These are phyloP conservation scores for Cystobasidiopsis lactophilus DNA, from an alignment of 768 basidiomycete genomes.

Conservation along the genomic window DNA sequence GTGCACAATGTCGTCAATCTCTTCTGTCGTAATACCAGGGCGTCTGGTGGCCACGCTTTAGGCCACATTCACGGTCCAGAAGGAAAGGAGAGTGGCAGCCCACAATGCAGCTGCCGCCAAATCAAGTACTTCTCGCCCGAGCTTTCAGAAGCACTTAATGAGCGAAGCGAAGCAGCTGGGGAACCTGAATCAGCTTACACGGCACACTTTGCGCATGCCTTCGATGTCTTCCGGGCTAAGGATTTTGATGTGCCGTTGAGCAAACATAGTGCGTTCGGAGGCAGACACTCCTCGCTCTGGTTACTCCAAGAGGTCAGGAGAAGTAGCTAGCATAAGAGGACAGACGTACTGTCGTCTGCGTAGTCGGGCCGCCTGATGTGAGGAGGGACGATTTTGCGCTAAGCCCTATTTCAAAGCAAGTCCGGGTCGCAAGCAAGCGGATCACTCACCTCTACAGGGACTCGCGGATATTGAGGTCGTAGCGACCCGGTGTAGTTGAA, in stretches of 20 bases:
- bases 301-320: background rate
- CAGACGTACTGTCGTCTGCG: conserved; percentile 38
- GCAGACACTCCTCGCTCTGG: conserved; percentile 12
- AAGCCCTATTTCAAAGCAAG: conserved; percentile 58
- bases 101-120: conserved; percentile 60
- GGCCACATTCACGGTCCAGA: no score
- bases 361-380: conserved; percentile 80
- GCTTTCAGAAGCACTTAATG: conserved; percentile 29
- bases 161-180: background rate
- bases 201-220: conserved; percentile 68
- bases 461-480: conserved; percentile 21
- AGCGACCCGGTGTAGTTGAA: conserved; percentile 23
- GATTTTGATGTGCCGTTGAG: conserved; percentile 35
- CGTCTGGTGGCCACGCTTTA: no score
- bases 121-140: conserved; percentile 80
- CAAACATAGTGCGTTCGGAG: conserved; percentile 5
- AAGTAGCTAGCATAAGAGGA: conserved; percentile 19
- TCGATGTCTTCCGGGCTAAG: conserved; percentile 54
- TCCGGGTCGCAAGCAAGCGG: conserved; percentile 29
- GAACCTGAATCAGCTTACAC: conserved; percentile 34
- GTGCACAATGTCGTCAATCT: conserved; percentile 82
- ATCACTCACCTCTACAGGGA: conserved; percentile 5
- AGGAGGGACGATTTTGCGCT: conserved; percentile 43
- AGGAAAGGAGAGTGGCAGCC: no score
- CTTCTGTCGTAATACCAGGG: conserved; percentile 90